Evolutionary conservation across 352 stramenopile species (phyloP), one percentile per base, ranked within the genome.

Genomic region (Phytophthora palmivora): DNA sequence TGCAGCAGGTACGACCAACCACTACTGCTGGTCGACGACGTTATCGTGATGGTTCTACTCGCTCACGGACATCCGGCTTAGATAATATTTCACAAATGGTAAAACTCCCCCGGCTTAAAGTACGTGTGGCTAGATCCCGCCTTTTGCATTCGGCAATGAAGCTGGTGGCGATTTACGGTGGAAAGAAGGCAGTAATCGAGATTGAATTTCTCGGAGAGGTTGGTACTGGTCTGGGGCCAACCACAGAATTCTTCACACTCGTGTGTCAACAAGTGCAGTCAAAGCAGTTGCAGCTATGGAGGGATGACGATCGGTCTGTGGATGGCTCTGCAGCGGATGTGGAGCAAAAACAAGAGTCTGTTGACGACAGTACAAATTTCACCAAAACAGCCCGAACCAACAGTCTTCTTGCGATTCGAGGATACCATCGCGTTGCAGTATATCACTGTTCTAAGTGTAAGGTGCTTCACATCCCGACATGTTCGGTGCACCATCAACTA

Each of bases 131-230:
- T 0, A 75, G 84, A 1, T 74, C 76, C 8, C 77, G 79, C 2
- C 50, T 93, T 14, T 62, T 93, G 16, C 72, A 85, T 51, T 93
- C 82, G 1, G 84, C 84, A 4, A 81, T 86, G 67, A 93, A 93
- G 62, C 60, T 93, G 8, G 58, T 93, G 14, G 61, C 78, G 12
- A 79, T 91, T 41, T 91, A 93, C 48, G 82, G 84, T 12, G 84
- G 84, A 21, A 87, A 87, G 70, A 88, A 89, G 49, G 76, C 82
- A 15, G 74, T 91, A 34, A 84, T 93, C 38, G 84, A 93, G 65
- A 88, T 91, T 38, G 84, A 93, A 52, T 93, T 91, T 43, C 59
- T 93, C 0, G 84, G 82, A 12, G 84, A 93, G 78, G 84, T 93
- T 2, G 84, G 84, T 8, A 93, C 82, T 0, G 84, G 84, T 10